Base-by-base conservation (phyloP, 1,284 basidiomycete genomes). In the Wallemia ichthyophaga region DNA sequence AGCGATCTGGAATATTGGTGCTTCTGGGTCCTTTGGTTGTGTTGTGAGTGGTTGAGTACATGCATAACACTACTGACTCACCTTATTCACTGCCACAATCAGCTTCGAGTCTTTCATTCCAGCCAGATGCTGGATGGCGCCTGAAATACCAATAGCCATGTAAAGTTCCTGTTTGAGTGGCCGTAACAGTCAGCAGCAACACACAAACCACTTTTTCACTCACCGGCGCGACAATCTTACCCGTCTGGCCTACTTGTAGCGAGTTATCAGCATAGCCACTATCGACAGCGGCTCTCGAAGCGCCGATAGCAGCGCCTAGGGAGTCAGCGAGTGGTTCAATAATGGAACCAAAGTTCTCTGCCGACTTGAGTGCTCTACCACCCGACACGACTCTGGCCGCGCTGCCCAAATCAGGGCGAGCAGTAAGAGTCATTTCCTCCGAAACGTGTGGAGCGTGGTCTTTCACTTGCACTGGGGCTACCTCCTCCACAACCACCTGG, bases 51-150 rank as follows among this genome's bases (percentile, higher is more conserved):
- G 67, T n/a, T 67, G 61, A 59, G 60, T 59, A 31, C 57, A 53
- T 25, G 59, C 7, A 28, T 60, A 59, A 57, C 32, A 54, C 33
- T 19, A 53, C 26, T 2, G 15, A 61, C 68, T 59, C 60, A 80
- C 87, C 78, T 99, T 99, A 76, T 99, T 99, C 65, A 98, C 80
- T 5, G 94, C 92, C 26, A 95, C 91, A 64, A 99, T 99, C 65
- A 95, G 76, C 74, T 98, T 98, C 21, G 85, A 89, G 70, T 98
- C 94, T 71, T 98, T 98, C 94, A 98, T 99, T 27, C 94, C 94
- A 26, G 94, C 94, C 62, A 98, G 74, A 74, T 98, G 94, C 72
- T 99, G 94, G 66, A 98, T 98, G 24, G 89, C 94, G 55, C 94
- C 94, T 27, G 87, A 94, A 66, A 99, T 98, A 62, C 94, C 94